A percentile compares a stretch with the other conserved stretches of the same genome.
These are phyloP conservation scores for Megacollybia marginata DNA, from an alignment of 768 basidiomycete species.

Conservation along the genomic window DNA sequence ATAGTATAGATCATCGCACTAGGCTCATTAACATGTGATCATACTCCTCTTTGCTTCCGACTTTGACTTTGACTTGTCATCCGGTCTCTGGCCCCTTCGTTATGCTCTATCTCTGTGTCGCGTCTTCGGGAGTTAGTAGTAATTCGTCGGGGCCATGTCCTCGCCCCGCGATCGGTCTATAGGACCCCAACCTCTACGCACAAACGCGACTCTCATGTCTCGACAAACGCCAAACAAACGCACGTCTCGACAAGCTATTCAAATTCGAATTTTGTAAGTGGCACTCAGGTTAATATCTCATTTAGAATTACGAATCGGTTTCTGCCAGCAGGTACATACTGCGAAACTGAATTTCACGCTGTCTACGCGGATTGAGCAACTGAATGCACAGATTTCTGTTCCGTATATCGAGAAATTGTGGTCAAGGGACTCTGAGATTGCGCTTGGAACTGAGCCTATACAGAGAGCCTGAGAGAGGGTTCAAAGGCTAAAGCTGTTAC, in stretches of 20 bases:
- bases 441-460: constrained; percentile 68
- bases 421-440: constrained; percentile 73
- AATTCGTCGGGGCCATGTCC: too few species aligned
- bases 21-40: too few species aligned
- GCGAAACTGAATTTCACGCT: constrained; percentile 85
- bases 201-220: constrained; percentile 58
- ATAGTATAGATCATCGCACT: too few species aligned
- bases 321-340: constrained; percentile 84
- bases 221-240: too few species aligned
- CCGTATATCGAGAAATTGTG: constrained; percentile 79
- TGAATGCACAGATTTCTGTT: constrained; percentile 76
- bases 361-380: constrained; percentile 77
- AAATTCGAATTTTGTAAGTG: constrained; percentile 82
- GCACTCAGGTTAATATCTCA: too few species aligned
- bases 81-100: too few species aligned
- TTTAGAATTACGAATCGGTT: constrained; percentile 94
- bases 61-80: too few species aligned
- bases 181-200: constrained; percentile 45
- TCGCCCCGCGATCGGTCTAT: too few species aligned
- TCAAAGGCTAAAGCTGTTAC: too few species aligned
- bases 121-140: too few species aligned
- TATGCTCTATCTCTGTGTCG: too few species aligned
- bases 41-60: too few species aligned
- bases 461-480: constrained; percentile 17
- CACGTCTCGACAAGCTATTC: constrained; percentile 68